Evolutionary conservation across 805 yeast genomes (phyloP), one percentile per base, ranked within the genome.

Genomic region (Candida anglica): DNA sequence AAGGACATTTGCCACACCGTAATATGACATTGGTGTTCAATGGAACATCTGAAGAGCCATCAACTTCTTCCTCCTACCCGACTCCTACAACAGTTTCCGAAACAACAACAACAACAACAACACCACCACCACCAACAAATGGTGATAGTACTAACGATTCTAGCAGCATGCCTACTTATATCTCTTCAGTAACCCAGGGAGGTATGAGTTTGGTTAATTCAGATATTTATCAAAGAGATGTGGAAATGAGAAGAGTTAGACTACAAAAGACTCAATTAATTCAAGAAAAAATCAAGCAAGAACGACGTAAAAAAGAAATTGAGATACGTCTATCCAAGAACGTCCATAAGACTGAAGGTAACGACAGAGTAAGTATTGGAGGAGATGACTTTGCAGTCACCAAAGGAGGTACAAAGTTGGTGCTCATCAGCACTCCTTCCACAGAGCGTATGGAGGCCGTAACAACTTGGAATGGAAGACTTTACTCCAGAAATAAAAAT

Each of bases 341-440:
- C n/a, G n/a, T n/a, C n/a, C n/a, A n/a, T n/a, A 56, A 58, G 32
- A 60, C 67, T 27, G 75, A 67, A 32, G 50, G 53, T 37, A 65
- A 69, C 34, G 81, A 78, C 43, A 57, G 79, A 25, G 43, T 67
- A 7, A 32, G 45, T 10, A 56, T 76, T 8, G 60, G 64, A 20
- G 69, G 67, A 3, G 58, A 58, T n/a, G 50, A 53, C 20, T 77
- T 62, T 50, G 75, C 77, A 0, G 58, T 69, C 3, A 47, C 63
- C 1, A 48, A 56, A 13, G 50, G 55, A 19, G 77, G 75, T 1
- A 54, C 58, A 3, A 56, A 55, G 32, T 51, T 78, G 20, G 60
- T 67, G 0, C 65, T 73, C 0, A 45, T 75, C 9, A 42, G 50
- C 11, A 44, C 52, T 5, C 49, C 53, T 6, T 35, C 30, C 13